These are phyloP conservation scores for Magnolia kwangsiensis DNA, from an alignment of 164 flowering plant genomes.

Conservation along the genomic window DNA sequence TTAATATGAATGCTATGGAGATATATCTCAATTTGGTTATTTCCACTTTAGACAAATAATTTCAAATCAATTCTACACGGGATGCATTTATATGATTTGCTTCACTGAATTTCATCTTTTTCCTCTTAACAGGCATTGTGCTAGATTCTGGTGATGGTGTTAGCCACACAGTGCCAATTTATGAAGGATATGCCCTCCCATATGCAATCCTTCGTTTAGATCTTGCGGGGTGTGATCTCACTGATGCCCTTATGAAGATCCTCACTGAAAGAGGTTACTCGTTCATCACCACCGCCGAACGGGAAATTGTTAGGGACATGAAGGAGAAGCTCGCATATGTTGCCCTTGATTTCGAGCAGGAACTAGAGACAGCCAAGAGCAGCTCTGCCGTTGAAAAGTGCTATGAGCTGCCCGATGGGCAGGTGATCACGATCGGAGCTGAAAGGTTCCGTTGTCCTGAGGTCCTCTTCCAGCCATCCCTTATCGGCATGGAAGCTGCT, in stretches of 20 bases:
- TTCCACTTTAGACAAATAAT: background rate
- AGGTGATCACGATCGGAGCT: conserved; percentile 80
- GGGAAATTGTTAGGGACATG: conserved; percentile 75
- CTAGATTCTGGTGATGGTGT: conserved; percentile 77
- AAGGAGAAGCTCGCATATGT: conserved; percentile 67
- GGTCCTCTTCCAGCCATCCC: conserved; percentile 79
- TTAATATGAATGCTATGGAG: background rate
- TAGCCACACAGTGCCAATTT: conserved; percentile 69
- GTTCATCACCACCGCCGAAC: conserved; percentile 70
- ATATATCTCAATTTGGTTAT: background rate
- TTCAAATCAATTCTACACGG: background rate
- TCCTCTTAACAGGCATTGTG: conserved; percentile 49
- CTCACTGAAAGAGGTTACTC: conserved; percentile 71
- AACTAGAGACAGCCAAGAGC: conserved; percentile 57
- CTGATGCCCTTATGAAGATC: conserved; percentile 63
- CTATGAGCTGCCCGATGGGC: conserved; percentile 74
- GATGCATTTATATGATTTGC: too few relatives aligned
- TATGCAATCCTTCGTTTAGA: conserved; percentile 79
- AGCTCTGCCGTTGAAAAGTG: conserved; percentile 71
- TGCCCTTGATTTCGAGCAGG: conserved; percentile 71
- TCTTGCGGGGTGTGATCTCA: conserved; percentile 68
- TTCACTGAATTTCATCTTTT: background rate
- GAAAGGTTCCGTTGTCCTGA: conserved; percentile 88
- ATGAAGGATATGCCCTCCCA: conserved; percentile 74
- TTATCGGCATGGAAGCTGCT: conserved; percentile 78